Conservation (phyloP, 2,329 filamentous ascomycete genomes). For the Microsporum ferrugineum region DNA sequence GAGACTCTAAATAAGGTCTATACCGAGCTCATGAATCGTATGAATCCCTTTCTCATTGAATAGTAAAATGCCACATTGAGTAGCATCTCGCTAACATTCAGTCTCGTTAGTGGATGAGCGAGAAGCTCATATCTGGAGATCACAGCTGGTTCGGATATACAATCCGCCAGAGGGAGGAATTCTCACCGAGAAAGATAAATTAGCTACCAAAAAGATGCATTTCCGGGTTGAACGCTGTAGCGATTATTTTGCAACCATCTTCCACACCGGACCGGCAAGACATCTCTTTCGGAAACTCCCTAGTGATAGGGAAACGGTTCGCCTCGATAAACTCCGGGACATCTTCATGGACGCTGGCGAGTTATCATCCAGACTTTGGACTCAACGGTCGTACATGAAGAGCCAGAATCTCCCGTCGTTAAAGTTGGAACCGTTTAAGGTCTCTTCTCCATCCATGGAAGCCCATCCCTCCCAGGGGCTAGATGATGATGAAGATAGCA, state of each 20-base stretch:
- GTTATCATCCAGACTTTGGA: slow-evolving; percentile 16
- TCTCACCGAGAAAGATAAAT: background rate
- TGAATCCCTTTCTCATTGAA: background rate
- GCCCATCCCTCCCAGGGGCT: slow-evolving; percentile 17
- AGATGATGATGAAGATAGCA: slow-evolving; percentile 14
- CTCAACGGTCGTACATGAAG: slow-evolving; percentile 14
- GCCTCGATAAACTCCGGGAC: background rate
- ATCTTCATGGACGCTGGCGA: slow-evolving; percentile 12
- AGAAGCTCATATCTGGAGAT: slow-evolving; percentile 17
- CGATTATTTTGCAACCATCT: slow-evolving; percentile 1
- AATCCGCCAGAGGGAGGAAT: slow-evolving; percentile 1
- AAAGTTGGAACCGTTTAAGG: slow-evolving; percentile 3
- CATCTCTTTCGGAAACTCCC: background rate
- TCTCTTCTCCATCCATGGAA: slow-evolving; percentile 7
- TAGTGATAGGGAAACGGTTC: background rate
- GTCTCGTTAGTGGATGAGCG: slow-evolving; percentile 10
- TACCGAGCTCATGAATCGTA: background rate
- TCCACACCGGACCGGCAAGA: background rate
- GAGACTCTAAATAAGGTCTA: slow-evolving; percentile 2
- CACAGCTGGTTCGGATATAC: slow-evolving; percentile 15
- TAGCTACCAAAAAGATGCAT: background rate
- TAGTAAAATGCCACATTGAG: background rate
- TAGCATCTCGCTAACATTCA: background rate
- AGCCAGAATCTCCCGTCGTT: background rate
- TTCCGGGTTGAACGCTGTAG: background rate